Evolutionary conservation across 768 basidiomycete genomes (phyloP).

Genomic region (Cystobasidium tubakii): DNA sequence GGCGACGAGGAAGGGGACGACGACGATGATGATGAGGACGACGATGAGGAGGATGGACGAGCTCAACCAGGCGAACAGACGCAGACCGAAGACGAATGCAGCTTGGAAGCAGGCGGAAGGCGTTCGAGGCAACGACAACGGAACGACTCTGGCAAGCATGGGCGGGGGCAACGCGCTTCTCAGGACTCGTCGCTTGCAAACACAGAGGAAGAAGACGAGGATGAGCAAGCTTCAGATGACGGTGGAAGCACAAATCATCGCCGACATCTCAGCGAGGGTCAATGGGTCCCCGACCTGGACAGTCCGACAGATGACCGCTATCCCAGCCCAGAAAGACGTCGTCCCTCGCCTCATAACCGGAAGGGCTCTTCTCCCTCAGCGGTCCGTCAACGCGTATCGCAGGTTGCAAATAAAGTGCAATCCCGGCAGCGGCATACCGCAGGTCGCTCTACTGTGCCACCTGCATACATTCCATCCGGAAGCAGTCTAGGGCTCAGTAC

Average conservation of each 20-base stretch:
- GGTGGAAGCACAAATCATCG: not conserved
- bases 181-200: not conserved
- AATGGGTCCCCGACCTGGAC: slow-evolving; percentile 6
- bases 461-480: not conserved
- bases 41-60: slow-evolving; percentile 9
- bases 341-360: not conserved
- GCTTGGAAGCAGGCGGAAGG: not conserved
- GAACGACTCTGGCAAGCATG: not conserved
- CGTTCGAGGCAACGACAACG: not conserved
- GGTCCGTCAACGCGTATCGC: not conserved
- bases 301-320: not conserved
- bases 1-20: slow-evolving; percentile 4
- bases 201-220: slow-evolving; percentile 23
- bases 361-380: not conserved
- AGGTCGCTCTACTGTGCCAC: not conserved
- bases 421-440: not conserved
- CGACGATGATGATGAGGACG: not conserved
- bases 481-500: not conserved
- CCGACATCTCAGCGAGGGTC: not conserved
- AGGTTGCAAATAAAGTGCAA: not conserved
- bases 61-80: not conserved
- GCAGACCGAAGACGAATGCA: not conserved
- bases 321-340: slow-evolving; percentile 1
- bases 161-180: not conserved
- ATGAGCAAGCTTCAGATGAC: not conserved